These are phyloP conservation scores for Phyllosticta capitalensis DNA, from an alignment of 2,329 filamentous ascomycete genomes.

Conservation along the genomic window DNA sequence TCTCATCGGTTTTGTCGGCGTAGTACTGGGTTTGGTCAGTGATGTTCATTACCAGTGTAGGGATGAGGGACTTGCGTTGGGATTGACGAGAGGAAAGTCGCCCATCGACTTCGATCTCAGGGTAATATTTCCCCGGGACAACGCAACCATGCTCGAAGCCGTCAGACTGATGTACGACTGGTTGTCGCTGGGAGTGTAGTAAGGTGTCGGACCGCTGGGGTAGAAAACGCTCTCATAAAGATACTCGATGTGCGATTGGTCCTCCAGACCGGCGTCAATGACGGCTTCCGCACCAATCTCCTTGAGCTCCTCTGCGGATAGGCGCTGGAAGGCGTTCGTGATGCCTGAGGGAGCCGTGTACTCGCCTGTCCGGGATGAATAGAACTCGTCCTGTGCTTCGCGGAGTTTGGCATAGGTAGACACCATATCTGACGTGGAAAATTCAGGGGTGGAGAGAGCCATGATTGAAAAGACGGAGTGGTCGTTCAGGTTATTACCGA, in stretches of 20 bases:
- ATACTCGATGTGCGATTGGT: conserved; percentile 20
- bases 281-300: conserved; percentile 16
- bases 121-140: conserved; percentile 14
- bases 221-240: conserved; percentile 18
- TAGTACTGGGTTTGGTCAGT: conserved; percentile 10
- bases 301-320: conserved; percentile 14
- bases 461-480: conserved; percentile 21
- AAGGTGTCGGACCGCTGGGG: conserved; percentile 16
- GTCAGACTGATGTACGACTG: conserved; percentile 27
- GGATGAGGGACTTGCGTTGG: conserved; percentile 5
- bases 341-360: conserved; percentile 24
- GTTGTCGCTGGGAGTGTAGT: conserved; percentile 16
- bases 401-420: conserved; percentile 18
- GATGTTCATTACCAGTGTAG: not conserved
- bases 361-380: conserved; percentile 20
- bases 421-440: conserved; percentile 19
- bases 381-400: conserved; percentile 19
- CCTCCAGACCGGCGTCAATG: conserved; percentile 15
- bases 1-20: conserved; percentile 12
- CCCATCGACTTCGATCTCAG: conserved; percentile 10
- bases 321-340: conserved; percentile 25
- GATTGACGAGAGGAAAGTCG: conserved; percentile 14
- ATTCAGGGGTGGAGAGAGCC: conserved; percentile 16
- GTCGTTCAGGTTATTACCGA: conserved; percentile 21
- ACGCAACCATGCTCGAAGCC: conserved; percentile 18